A percentile compares a stretch with the other conserved stretches of the same genome.
phyloP scores from a whole-genome alignment of 768 basidiomycete species.

The Kwoniella sp. region DNA sequence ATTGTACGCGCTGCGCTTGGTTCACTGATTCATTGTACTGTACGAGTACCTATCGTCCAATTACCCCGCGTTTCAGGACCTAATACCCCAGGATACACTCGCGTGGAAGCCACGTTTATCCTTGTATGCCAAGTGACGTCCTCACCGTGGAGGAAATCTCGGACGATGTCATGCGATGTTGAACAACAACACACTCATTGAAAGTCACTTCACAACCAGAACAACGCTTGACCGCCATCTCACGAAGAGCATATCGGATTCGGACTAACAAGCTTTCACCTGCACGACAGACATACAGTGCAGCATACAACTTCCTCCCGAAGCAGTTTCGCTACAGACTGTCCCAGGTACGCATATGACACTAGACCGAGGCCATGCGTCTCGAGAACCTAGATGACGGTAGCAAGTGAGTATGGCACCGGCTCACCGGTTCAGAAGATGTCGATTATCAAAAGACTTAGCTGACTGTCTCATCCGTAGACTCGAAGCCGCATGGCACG shows the following conservation, averaged over 20 bases:
- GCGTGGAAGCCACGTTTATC: neutral
- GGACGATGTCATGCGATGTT: neutral
- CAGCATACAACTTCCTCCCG: neutral
- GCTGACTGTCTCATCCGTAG: conserved; percentile 57
- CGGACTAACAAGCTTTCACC: no score
- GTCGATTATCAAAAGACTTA: neutral
- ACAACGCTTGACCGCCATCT: no score
- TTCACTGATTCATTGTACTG: neutral
- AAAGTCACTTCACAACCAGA: neutral
- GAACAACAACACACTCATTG: neutral
- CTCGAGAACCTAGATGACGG: conserved; percentile 61
- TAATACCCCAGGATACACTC: neutral
- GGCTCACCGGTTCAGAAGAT: neutral
- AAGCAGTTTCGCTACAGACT: no score
- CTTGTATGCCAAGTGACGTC: neutral
- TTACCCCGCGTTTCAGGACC: neutral
- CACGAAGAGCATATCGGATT: no score
- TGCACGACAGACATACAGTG: neutral
- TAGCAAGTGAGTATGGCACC: conserved; percentile 60
- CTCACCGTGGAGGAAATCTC: neutral
- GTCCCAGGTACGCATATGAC: conserved; percentile 3
- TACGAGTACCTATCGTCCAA: no score
- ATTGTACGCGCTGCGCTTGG: neutral
- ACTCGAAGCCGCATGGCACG: conserved; percentile 79
- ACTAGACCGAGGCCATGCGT: conserved; percentile 29